Evolutionary conservation across 495 filamentous ascomycete species (phyloP).

Genomic region (Penicilliopsis zonata): DNA sequence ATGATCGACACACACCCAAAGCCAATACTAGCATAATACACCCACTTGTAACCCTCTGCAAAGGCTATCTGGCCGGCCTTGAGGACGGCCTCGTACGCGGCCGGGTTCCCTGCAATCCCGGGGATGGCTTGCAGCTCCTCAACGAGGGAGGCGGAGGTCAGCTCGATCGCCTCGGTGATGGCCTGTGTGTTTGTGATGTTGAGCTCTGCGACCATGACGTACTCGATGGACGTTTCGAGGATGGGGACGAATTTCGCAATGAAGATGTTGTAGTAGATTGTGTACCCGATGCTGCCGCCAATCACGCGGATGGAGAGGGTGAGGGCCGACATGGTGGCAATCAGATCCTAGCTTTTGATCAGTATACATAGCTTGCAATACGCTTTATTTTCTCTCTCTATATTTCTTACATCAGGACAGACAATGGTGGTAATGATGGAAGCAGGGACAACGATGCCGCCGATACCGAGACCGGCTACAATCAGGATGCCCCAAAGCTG

Average conservation of each 20-base stretch:
- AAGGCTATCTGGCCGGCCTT: constrained; percentile 50
- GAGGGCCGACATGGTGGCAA: constrained; percentile 63
- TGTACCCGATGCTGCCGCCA: constrained; percentile 60
- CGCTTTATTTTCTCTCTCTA: too few relatives aligned
- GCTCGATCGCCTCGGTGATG: constrained; percentile 36
- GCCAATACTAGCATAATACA: constrained; percentile 56
- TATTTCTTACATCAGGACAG: constrained; percentile 46
- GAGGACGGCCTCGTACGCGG: constrained; percentile 45
- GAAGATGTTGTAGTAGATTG: constrained; percentile 69
- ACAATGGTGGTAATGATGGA: constrained; percentile 64
- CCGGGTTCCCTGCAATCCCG: constrained; percentile 41
- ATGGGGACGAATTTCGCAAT: constrained; percentile 47
- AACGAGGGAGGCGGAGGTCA: constrained; percentile 45
- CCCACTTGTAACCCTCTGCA: constrained; percentile 51
- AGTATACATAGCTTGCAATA: neutral
- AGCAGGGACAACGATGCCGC: constrained; percentile 61
- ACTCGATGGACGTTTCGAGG: constrained; percentile 39
- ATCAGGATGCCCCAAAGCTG: constrained; percentile 49
- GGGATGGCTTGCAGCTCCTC: constrained; percentile 40
- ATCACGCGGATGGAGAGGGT: constrained; percentile 62
- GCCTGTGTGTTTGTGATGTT: constrained; percentile 37
- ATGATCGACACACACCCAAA: constrained; percentile 54
- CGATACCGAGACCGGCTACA: constrained; percentile 57
- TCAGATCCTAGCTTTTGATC: constrained; percentile 48
- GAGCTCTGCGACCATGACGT: constrained; percentile 36